Evolutionary conservation across 2,329 filamentous ascomycete species (phyloP).

Genomic region (Colletotrichum sp.): DNA sequence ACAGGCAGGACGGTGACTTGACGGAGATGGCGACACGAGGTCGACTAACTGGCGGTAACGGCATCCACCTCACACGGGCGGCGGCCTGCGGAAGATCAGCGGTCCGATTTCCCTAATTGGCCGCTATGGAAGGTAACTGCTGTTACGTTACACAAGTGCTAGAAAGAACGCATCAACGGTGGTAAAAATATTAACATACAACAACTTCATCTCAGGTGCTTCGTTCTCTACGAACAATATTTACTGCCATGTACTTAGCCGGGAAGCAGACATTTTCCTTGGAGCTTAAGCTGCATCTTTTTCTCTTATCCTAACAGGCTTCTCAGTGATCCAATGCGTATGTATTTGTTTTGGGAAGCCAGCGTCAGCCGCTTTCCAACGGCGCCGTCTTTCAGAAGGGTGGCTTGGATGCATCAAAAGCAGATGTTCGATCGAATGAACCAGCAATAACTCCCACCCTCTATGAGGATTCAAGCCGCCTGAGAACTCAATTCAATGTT

Average conservation of each 20-base stretch:
- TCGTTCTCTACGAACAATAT: neutral
- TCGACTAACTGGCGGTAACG: neutral
- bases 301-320: neutral
- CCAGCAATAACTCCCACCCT: neutral
- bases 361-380: neutral
- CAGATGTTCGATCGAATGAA: neutral
- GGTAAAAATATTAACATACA: too few relatives aligned
- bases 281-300: neutral
- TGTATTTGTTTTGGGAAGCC: neutral
- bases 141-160: neutral
- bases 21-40: neutral
- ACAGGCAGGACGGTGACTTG: neutral
- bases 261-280: neutral
- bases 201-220: neutral
- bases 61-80: neutral
- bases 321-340: neutral
- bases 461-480: neutral
- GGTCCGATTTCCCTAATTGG: neutral
- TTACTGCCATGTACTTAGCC: neutral
- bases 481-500: neutral
- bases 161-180: neutral
- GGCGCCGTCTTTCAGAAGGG: neutral
- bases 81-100: slow-evolving; percentile 18
- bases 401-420: neutral
- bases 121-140: neutral